Evolutionary conservation across 2,329 filamentous ascomycete genomes (phyloP), one percentile per base, ranked within the genome.

Genomic region (Nigrospora osmanthi): DNA sequence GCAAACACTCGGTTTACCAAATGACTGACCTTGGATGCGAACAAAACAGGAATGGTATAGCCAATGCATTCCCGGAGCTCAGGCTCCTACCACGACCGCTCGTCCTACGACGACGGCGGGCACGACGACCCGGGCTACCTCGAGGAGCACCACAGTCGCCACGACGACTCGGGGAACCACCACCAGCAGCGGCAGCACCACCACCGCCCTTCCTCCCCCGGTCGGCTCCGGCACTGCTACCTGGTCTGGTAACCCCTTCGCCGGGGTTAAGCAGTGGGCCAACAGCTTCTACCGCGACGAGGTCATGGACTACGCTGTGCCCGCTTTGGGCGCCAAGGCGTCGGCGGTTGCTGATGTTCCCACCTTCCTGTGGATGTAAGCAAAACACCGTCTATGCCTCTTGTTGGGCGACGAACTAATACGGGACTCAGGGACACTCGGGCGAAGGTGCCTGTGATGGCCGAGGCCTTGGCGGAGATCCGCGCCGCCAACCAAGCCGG

Each of bases 261-360:
- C 57, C 11, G 72, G 69, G 14, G 71, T 76, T 42, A 59, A 67
- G 42, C 63, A 72, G 54, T 78, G 72, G 67, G 70, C 74, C 56
- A 79, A 79, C 61, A 61, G 58, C 45, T 77, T 71, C 64, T 80
- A 79, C 54, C 65, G 70, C n/a, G 73, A 71, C 15, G 73, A 79
- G 58, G 67, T 80, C 46, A 67, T 69, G 45, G 71, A 59, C 33
- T 63, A 73, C 15, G 83, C 83, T 9, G 73, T 86, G 16, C 82
- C 83, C 10, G 77, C 75, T 14, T 63, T 87, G 48, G 75, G 75
- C 11, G 71, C 76, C 15, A 72, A 70, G 49, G 73, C 74, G 6
- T 68, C 69, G 16, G 69, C 67, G 40, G 73, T 75, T 33, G 75
- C 72, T 45, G 65, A 74, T 48, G 71, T 78, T 1, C 72, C 74